These are phyloP conservation scores for Viola odorata DNA, from an alignment of 345 rosid species.

Conservation along the genomic window DNA sequence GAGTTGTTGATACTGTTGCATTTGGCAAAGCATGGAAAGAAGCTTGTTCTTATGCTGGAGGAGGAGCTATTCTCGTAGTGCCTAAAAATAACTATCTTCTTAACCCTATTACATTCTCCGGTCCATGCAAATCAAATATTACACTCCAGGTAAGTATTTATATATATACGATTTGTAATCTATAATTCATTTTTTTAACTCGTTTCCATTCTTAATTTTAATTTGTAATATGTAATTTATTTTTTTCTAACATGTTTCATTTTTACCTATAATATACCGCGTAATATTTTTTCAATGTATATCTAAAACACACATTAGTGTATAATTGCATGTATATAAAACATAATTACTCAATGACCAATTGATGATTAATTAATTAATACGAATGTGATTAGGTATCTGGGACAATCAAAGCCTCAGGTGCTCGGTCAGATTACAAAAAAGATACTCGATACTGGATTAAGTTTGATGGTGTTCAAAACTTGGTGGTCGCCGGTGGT, in stretches of 20 bases:
- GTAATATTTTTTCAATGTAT: too few relatives aligned
- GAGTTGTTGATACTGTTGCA: slow-evolving; percentile 64
- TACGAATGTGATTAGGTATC: slow-evolving; percentile 31
- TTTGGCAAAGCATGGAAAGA: slow-evolving; percentile 69
- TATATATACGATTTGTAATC: neutral
- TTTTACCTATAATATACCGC: too few relatives aligned
- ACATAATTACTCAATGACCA: neutral
- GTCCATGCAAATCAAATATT: slow-evolving; percentile 63
- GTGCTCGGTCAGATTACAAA: slow-evolving; percentile 42
- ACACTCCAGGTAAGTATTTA: slow-evolving; percentile 41
- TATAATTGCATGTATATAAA: neutral
- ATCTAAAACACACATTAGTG: neutral
- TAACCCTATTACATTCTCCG: slow-evolving; percentile 44
- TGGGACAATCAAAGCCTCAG: slow-evolving; percentile 63
- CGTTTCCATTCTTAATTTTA: neutral
- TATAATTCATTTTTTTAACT: too few relatives aligned
- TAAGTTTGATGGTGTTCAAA: slow-evolving; percentile 38
- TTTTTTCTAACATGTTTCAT: neutral
- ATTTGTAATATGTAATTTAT: neutral
- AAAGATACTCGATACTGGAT: slow-evolving; percentile 59
- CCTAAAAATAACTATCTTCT: slow-evolving; percentile 46
- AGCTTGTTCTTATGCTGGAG: slow-evolving; percentile 51
- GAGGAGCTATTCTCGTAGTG: slow-evolving; percentile 29
- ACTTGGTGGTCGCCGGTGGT: slow-evolving; percentile 54
- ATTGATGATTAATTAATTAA: neutral